Base-by-base conservation (phyloP, 768 basidiomycete species). In the Auriscalpium orientale region DNA sequence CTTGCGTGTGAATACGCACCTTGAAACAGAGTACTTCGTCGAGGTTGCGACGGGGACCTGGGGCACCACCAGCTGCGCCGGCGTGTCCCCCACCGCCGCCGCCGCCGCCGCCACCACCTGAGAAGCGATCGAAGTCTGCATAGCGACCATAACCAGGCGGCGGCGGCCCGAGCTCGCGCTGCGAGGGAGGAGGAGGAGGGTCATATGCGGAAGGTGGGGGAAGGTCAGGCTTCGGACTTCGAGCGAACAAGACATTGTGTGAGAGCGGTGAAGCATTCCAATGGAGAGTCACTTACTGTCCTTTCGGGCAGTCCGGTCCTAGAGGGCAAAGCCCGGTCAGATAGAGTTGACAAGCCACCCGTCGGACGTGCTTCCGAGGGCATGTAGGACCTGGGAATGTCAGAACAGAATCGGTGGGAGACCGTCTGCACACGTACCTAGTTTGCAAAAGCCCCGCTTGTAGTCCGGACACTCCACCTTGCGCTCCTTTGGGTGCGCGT, bases 401-500 rank as follows among this genome's bases (percentile, higher is more conserved):
- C 46, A 59, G 61, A 45, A 16, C 16, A 43, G 38, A 54, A 38
- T 38, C 49, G 36, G 33, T 34, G 59, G 44, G 50, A 57, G 52
- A 56, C 46, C 34, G 38, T 54, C 5, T 28, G 54, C 54, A 16
- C n/a, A 74, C 82, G 56, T 57, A 94, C 95, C 95, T 56, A 94
- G 77, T 69, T 85, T 89, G 70, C 97, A 99, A 68, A 98, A 99
- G 0, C 97, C 97, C 58, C 95, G 78, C 61, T 88, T 88, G 70
- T 95, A 99, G 69, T 97, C 93, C 40, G 93, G 93, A 67, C 97
- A 99, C 67, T 95, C 94, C 4, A 91, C 83, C 56, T 84, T 81
- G 51, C 94, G 80, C 71, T 94, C 91, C 69, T 93, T 91, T 12
- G 92, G 93, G 67, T 95, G 92, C 15, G 91, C 91, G 69, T 98